A percentile compares a stretch with the other conserved stretches of the same genome.
These are phyloP conservation scores for Mucor mucedo DNA, from an alignment of 371 early-diverging fungal species.

Conservation along the genomic window DNA sequence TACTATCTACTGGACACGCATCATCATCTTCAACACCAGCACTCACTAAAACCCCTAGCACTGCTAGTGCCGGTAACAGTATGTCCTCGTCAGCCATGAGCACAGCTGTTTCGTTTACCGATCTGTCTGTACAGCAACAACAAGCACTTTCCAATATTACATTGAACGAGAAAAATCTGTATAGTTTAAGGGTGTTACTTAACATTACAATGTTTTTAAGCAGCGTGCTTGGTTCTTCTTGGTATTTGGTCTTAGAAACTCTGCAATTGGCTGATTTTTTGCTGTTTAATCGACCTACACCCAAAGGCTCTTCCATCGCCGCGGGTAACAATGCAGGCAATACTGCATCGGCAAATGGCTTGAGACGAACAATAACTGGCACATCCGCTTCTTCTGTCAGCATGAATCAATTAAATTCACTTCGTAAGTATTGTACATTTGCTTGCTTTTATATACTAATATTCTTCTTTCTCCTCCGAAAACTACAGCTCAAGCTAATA, in stretches of 20 bases:
- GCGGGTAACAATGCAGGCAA: slow-evolving; percentile 5
- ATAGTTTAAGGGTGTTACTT: slow-evolving; percentile 77
- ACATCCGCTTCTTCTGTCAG: slow-evolving; percentile 11
- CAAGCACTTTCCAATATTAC: slow-evolving; percentile 48
- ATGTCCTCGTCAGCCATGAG: slow-evolving; percentile 17
- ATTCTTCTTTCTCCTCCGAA: too few relatives aligned
- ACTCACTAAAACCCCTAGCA: slow-evolving; percentile 21
- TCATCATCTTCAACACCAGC: slow-evolving; percentile 6
- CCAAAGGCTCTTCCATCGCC: slow-evolving; percentile 35
- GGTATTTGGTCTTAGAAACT: slow-evolving; percentile 90
- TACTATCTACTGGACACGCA: slow-evolving; percentile 47
- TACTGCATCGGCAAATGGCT: background rate
- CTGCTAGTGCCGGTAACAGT: slow-evolving; percentile 26
- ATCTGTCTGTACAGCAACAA: slow-evolving; percentile 49
- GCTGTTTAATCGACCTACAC: slow-evolving; percentile 51
- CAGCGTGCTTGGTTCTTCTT: slow-evolving; percentile 77
- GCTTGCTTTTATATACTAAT: background rate
- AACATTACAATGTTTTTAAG: slow-evolving; percentile 78
- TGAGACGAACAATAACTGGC: slow-evolving; percentile 39
- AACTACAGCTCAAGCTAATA: slow-evolving; percentile 18
- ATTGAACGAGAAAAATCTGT: slow-evolving; percentile 79
- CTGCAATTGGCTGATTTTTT: slow-evolving; percentile 82
- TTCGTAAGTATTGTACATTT: slow-evolving; percentile 28
- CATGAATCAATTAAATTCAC: slow-evolving; percentile 1
- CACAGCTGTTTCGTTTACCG: slow-evolving; percentile 34